A percentile compares a stretch with the other conserved stretches of the same genome.
Evolutionary conservation across 2,329 filamentous ascomycete species (phyloP).

Genomic region (Xylariaceae sp.): DNA sequence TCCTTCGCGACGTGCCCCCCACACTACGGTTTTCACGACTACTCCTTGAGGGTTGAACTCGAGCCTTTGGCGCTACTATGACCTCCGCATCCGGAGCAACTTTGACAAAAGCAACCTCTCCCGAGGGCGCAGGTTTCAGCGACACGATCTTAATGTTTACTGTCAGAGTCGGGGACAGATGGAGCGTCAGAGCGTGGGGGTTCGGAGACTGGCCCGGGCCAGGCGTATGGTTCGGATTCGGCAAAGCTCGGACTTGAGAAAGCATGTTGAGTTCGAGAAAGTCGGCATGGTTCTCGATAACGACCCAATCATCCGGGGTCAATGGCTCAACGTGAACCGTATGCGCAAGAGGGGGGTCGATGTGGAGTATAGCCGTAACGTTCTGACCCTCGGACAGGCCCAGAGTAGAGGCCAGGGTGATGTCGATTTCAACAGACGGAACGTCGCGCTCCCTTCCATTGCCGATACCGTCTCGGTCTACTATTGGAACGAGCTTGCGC

Average conservation of each 20-base stretch:
- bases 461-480: conserved; percentile 67
- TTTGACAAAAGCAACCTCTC: conserved; percentile 76
- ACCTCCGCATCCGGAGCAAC: conserved; percentile 93
- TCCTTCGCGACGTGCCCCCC: conserved; percentile 71
- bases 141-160: conserved; percentile 85
- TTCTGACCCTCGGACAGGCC: conserved; percentile 79
- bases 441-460: conserved; percentile 70
- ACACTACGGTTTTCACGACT: conserved; percentile 76
- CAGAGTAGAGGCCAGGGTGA: conserved; percentile 71
- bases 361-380: conserved; percentile 65
- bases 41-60: conserved; percentile 61
- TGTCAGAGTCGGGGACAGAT: conserved; percentile 91
- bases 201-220: conserved; percentile 45
- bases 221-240: conserved; percentile 68
- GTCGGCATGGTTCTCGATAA: conserved; percentile 93
- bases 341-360: conserved; percentile 86
- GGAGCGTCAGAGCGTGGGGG: conserved; percentile 79
- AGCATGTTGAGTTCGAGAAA: conserved; percentile 93
- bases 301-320: conserved; percentile 96
- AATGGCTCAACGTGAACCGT: conserved; percentile 96
- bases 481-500: conserved; percentile 66
- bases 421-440: conserved; percentile 77
- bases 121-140: conserved; percentile 66
- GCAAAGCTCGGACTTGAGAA: conserved; percentile 85
- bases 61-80: conserved; percentile 89